phyloP scores from a whole-genome alignment of 1,284 basidiomycete species.

The Meira nashicola region DNA sequence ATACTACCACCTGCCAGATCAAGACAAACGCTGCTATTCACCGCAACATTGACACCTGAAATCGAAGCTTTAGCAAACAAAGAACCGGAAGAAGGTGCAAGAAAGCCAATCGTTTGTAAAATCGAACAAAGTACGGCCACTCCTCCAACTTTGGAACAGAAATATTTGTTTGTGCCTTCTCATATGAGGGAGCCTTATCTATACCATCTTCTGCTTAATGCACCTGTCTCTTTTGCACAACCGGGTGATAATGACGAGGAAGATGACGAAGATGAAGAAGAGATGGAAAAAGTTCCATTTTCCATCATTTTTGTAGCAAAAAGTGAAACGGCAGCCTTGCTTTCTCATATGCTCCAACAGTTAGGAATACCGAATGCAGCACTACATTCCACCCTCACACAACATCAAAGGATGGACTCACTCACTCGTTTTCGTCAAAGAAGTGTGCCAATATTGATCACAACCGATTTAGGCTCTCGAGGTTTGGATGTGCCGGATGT shows the following conservation, averaged over 20 bases:
- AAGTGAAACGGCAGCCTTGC: conserved; percentile 72
- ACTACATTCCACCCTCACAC: conserved; percentile 85
- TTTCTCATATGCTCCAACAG: conserved; percentile 66
- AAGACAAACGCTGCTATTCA: conserved; percentile 92
- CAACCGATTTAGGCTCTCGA: conserved; percentile 52
- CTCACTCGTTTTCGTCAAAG: conserved; percentile 80
- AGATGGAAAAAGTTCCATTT: conserved; percentile 58
- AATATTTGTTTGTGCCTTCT: conserved; percentile 87
- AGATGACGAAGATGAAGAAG: conserved; percentile 21
- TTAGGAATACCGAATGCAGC: conserved; percentile 79
- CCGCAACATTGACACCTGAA: conserved; percentile 83
- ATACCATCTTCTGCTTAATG: conserved; percentile 78
- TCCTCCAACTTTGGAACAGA: conserved; percentile 76
- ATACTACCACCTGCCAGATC: conserved; percentile 66
- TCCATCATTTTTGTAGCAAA: conserved; percentile 94
- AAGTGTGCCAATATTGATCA: conserved; percentile 42
- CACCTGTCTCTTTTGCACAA: conserved; percentile 56
- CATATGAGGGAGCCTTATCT: conserved; percentile 92
- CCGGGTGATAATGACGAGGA: conserved; percentile 41
- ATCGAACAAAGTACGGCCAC: conserved; percentile 78
- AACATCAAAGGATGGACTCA: conserved; percentile 78
- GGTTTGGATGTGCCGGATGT: conserved; percentile 61
- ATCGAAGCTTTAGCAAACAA: conserved; percentile 75
- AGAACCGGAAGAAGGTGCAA: conserved; percentile 78
- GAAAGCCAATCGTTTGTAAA: conserved; percentile 73